Evolutionary conservation across 2,329 filamentous ascomycete species (phyloP), one percentile per base, ranked within the genome.

Genomic region (Grosmannia huntii): DNA sequence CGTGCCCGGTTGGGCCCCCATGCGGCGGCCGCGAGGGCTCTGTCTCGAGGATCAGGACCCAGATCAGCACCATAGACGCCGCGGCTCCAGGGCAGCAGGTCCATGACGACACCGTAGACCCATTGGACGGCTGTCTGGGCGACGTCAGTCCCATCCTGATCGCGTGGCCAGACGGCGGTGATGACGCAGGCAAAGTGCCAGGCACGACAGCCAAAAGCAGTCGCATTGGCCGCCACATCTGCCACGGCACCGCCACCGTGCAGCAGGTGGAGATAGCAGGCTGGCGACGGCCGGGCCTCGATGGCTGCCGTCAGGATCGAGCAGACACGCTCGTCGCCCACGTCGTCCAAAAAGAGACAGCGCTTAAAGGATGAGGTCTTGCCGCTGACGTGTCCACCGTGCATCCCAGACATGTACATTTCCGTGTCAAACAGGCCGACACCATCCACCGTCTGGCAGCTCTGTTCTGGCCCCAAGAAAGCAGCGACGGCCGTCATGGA

Each of bases 281-380:
- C 65, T 46, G 73, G 69, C 0, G 78, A 73, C 2, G 82, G 80
- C 49, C 78, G 74, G 60, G 61, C 68, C 50, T 74, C 59, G 5
- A 85, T 21, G 5, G 81, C 78, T 2, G 64, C 59, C 16, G 76
- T 58, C 51, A 86, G 68, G 5, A 63, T 63, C 1, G 69, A 53
- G 27, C 67, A 64, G 0, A 80, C 46, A 1, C 67, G 57, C 2
- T 2, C 46, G 55, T 57, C 59, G 61, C 71, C 71, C 14, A 84
- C 76, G 44, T 65, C 0, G 59, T 78, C 78, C 9, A 86, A 66
- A 63, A 86, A 85, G 33, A 85, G 49, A 65, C 82, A 85, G 63
- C 83, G 75, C 69, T 85, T 85, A 71, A 86, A 85, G 0, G 82
- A 75, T 11, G 78, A 84, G 0, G 80, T 85, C 70, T 83, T 85